phyloP scores from a whole-genome alignment of 345 rosid species.

The Aquilaria yunnanensis region DNA sequence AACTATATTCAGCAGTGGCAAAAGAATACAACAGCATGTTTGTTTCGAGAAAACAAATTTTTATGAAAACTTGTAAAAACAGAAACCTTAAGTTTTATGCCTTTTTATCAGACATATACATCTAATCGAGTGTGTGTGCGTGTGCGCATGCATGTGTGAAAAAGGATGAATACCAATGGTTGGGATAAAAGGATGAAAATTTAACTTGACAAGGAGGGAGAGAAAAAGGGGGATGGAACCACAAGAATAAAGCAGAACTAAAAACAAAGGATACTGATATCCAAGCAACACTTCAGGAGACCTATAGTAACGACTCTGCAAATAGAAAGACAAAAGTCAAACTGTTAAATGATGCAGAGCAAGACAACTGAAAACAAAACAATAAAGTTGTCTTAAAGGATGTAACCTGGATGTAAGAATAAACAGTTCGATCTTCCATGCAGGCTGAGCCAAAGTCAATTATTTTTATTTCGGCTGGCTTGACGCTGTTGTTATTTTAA shows the following conservation, averaged over 20 bases:
- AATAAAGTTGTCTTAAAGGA: slow-evolving; percentile 1
- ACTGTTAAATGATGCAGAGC: slow-evolving; percentile 10
- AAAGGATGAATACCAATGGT: too few species aligned
- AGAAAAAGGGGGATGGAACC: background rate
- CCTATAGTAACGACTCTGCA: slow-evolving; percentile 99
- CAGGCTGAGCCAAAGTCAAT: slow-evolving; percentile 99
- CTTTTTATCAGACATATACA: too few species aligned
- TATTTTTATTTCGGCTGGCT: slow-evolving; percentile 94
- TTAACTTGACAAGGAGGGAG: background rate
- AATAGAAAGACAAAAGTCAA: slow-evolving; percentile 23
- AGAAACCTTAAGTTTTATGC: too few species aligned
- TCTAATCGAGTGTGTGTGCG: too few species aligned
- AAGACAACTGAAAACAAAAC: slow-evolving; percentile 12
- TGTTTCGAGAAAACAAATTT: too few species aligned
- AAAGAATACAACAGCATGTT: too few species aligned
- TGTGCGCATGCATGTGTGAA: too few species aligned
- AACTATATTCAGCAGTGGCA: too few species aligned
- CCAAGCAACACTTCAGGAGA: slow-evolving; percentile 99
- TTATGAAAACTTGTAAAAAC: too few species aligned
- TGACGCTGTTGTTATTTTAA: slow-evolving; percentile 47
- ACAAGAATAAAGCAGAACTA: slow-evolving; percentile 6
- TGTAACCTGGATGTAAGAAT: slow-evolving; percentile 94
- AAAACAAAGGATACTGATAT: slow-evolving; percentile 80
- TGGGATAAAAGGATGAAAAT: background rate
- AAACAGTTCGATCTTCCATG: slow-evolving; percentile 96